phyloP scores from a whole-genome alignment of 768 basidiomycete genomes.

The Rossbeevera mucosa region DNA sequence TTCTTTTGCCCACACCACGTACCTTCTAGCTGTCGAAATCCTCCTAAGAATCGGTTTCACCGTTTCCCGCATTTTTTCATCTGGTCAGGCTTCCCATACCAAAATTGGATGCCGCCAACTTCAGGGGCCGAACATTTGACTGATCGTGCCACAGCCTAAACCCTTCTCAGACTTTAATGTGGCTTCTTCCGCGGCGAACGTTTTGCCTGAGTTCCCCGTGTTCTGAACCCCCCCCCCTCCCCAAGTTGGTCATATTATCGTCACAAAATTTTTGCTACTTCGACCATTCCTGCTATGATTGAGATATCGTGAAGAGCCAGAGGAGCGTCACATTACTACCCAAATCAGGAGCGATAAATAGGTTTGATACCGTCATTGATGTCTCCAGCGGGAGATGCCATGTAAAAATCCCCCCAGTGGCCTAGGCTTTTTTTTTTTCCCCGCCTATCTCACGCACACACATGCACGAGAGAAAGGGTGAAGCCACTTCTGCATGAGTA shows the following conservation, averaged over 20 bases:
- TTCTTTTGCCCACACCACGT: not conserved
- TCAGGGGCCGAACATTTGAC: slow-evolving; percentile 1
- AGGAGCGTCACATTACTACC: not conserved
- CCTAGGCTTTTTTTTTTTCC: no score
- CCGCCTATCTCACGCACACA: no score
- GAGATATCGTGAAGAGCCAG: not conserved
- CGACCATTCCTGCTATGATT: no score
- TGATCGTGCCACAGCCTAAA: slow-evolving; percentile 12
- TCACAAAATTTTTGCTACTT: no score
- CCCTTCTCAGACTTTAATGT: slow-evolving; percentile 10
- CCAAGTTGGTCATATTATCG: no score
- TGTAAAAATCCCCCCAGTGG: no score
- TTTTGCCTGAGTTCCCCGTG: slow-evolving; percentile 10
- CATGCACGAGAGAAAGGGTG: no score
- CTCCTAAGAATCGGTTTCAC: not conserved
- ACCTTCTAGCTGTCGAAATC: not conserved
- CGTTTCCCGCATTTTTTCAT: not conserved
- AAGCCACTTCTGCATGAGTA: no score
- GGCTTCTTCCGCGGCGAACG: not conserved
- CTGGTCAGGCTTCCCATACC: not conserved
- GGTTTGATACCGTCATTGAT: no score
- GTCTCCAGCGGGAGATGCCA: no score
- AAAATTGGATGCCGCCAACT: not conserved
- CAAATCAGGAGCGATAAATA: no score
- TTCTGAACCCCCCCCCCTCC: not conserved